phyloP scores from a whole-genome alignment of 805 yeast species.

The Barnettozyma siamensis region DNA sequence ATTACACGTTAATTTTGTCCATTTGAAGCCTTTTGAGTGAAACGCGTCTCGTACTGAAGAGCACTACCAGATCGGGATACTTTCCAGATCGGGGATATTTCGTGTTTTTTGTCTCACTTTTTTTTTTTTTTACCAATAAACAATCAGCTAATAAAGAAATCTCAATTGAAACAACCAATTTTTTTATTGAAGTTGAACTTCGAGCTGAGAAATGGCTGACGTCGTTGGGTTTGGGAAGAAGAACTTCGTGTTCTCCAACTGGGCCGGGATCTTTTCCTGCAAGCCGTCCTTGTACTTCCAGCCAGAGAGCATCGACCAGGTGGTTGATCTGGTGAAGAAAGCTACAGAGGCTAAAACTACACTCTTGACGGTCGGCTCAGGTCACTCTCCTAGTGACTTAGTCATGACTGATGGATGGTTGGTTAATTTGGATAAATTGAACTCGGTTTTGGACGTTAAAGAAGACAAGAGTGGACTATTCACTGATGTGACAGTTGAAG shows the following conservation, averaged over 20 bases:
- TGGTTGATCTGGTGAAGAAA: slow-evolving; percentile 54
- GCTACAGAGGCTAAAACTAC: slow-evolving; percentile 61
- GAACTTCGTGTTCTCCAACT: slow-evolving; percentile 38
- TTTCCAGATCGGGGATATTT: neutral
- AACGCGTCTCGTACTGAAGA: too few species aligned
- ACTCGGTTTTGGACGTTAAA: slow-evolving; percentile 43
- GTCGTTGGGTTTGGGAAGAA: slow-evolving; percentile 26
- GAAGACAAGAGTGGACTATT: slow-evolving; percentile 54
- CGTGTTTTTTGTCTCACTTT: neutral
- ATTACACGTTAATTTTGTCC: too few species aligned
- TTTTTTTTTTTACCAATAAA: slow-evolving; percentile 2
- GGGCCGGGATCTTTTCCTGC: slow-evolving; percentile 89
- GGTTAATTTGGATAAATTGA: slow-evolving; percentile 74
- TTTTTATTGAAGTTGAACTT: too few species aligned
- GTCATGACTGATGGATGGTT: slow-evolving; percentile 89
- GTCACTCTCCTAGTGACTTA: slow-evolving; percentile 90
- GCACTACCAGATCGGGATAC: neutral
- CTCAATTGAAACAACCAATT: neutral
- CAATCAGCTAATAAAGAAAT: slow-evolving; percentile 8
- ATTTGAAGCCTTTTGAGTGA: neutral
- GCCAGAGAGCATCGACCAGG: slow-evolving; percentile 67
- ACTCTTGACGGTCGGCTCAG: slow-evolving; percentile 82
- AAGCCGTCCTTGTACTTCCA: slow-evolving; percentile 74
- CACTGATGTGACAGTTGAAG: slow-evolving; percentile 91
- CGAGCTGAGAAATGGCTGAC: slow-evolving; percentile 4